Evolutionary conservation across 208 protist species (phyloP).

Genomic region (Leishmania mexicana): DNA sequence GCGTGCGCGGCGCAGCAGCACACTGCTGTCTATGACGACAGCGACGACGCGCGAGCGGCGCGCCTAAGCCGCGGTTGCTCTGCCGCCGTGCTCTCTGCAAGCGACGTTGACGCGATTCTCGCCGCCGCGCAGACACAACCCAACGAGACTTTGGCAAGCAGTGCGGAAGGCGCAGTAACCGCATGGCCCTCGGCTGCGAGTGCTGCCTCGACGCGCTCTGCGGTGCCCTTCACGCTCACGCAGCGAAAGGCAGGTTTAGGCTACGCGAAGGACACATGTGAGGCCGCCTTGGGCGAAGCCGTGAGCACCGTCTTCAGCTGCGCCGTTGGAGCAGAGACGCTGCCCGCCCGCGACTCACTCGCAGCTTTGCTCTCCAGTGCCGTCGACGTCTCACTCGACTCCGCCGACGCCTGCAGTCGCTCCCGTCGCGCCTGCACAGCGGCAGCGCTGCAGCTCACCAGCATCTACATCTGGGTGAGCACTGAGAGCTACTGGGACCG

Average conservation of each 20-base stretch:
- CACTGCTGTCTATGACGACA: not conserved
- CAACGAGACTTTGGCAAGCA: not conserved
- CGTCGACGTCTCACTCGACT: conserved; percentile 4
- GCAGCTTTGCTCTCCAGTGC: not conserved
- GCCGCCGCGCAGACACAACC: not conserved
- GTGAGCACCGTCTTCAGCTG: not conserved
- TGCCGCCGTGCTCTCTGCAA: conserved; percentile 14
- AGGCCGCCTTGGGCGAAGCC: not conserved
- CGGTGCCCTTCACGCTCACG: not conserved
- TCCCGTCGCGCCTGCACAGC: not conserved
- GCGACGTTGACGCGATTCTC: conserved; percentile 4
- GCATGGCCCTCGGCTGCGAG: not conserved
- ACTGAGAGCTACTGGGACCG: not conserved
- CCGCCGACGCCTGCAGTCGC: not conserved
- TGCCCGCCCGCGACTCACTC: not conserved
- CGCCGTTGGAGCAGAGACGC: not conserved
- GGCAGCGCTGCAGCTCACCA: conserved; percentile 26
- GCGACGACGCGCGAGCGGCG: conserved; percentile 6
- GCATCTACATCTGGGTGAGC: conserved; percentile 20
- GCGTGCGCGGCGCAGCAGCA: not conserved
- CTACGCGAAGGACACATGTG: not conserved
- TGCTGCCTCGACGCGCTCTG: not conserved
- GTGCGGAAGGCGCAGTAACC: no score
- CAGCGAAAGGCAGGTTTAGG: not conserved
- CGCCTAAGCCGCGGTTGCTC: conserved; percentile 26